Evolutionary conservation across 2,329 filamentous ascomycete genomes (phyloP).

Genomic region (Scolecobasidium constrictum): DNA sequence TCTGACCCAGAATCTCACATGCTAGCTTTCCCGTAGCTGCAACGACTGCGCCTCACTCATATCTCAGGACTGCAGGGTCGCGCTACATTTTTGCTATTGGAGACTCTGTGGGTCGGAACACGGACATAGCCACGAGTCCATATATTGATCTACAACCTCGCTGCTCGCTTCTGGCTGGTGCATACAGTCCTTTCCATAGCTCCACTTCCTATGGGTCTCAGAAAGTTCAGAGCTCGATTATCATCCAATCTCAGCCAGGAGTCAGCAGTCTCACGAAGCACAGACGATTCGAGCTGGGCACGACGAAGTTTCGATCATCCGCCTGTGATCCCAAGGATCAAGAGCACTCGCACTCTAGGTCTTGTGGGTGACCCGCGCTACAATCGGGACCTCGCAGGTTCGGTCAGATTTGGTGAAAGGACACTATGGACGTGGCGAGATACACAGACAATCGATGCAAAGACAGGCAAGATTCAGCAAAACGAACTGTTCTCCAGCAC

Average conservation of each 20-base stretch:
- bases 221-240: not conserved
- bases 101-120: no score
- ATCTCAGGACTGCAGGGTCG: no score
- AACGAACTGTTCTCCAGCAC: not conserved
- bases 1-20: no score
- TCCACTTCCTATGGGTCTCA: no score
- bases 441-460: not conserved
- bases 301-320: not conserved
- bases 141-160: no score
- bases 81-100: no score
- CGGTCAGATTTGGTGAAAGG: not conserved
- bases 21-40: no score
- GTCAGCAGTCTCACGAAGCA: not conserved
- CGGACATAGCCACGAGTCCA: no score
- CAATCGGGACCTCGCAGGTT: not conserved
- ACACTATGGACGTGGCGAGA: not conserved
- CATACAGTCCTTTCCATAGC: no score
- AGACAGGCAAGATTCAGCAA: not conserved
- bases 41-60: no score
- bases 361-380: not conserved
- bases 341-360: not conserved
- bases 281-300: not conserved
- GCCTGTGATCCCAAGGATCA: not conserved
- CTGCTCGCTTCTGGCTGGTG: no score
- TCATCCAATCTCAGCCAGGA: not conserved